Base-by-base conservation (phyloP, 495 filamentous ascomycete genomes). In the Baudoinia panamericana region DNA sequence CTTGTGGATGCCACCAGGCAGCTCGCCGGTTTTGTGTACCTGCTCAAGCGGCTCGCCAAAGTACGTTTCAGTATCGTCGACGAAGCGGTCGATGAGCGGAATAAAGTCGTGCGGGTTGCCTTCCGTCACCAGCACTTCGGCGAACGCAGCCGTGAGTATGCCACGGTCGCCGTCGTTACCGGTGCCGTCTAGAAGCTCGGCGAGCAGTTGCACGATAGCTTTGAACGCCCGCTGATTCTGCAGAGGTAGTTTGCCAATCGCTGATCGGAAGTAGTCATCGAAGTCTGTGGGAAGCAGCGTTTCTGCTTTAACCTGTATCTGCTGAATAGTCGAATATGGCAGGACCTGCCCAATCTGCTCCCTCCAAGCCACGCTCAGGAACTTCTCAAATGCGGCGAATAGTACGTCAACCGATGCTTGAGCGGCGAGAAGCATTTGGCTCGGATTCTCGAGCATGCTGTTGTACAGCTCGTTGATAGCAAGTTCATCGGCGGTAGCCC, bases 361-460 rank as follows among this genome's bases (percentile, higher is more conserved):
- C 39, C 68, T 75, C 90, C 90, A 97, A 21, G 85, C 85, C 41
- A 82, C 78, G 42, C 73, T 75, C 53, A 95, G 67, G 46, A 95
- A 97, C 44, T 90, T 94, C 51, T 93, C 86, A 53, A 97, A 97
- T 1, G 88, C 83, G 13, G 79, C 78, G 51, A 95, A 93, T 8
- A 95, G 67, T n/a, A 88, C 78, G 55, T 94, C 86, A 16, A 93
- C 75, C 10, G 82, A 70, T 3, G 81, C 70, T 42, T 93, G 82
- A 1, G 76, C 73, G 3, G 82, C 75, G 10, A 75, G 65, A 36
- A 92, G 75, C 29, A 80, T 63, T 45, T 78, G 80, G 35, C 69
- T 76, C 0, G 85, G 82, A 47, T 82, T 76, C 58, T 93, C 85
- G 28, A 93, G 52, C 22, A 94, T 67, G 23, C 73, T 66, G 51